Percentiles rank a stretch among this genome's conserved stretches.
These are phyloP conservation scores for Pyrenopolyporus hunteri DNA, from an alignment of 495 filamentous ascomycete species.

Conservation along the genomic window DNA sequence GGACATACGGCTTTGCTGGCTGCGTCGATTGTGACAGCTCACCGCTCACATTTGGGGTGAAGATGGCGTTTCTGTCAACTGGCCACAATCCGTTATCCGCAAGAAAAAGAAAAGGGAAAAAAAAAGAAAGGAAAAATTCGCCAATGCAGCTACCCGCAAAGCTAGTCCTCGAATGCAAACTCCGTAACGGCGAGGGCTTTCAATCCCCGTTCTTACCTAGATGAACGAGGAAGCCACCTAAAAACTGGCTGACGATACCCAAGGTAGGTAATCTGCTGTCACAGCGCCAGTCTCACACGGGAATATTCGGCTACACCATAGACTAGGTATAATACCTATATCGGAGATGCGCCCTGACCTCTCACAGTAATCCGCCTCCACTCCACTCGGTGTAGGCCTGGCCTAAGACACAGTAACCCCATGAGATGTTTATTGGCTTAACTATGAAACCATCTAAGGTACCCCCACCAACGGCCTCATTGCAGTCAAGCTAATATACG, in stretches of 20 bases:
- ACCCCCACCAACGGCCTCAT: not conserved
- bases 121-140: not conserved
- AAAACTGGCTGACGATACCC: no score
- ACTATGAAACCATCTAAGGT: not conserved
- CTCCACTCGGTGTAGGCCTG: not conserved
- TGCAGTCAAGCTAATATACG: conserved; percentile 1
- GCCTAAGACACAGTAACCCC: conserved; percentile 1
- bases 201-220: not conserved
- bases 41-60: conserved; percentile 14
- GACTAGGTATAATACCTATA: no score
- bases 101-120: not conserved
- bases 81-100: not conserved
- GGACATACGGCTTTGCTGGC: conserved; percentile 9
- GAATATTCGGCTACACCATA: not conserved
- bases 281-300: not conserved
- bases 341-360: no score
- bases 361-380: not conserved
- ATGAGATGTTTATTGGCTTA: conserved; percentile 1
- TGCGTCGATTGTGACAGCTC: conserved; percentile 22
- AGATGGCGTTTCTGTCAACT: no score
- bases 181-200: conserved; percentile 22
- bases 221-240: conserved; percentile 5
- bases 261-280: no score
- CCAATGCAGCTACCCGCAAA: conserved; percentile 42
- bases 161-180: conserved; percentile 24